Evolutionary conservation across 768 basidiomycete genomes (phyloP), one percentile per base, ranked within the genome.

Genomic region (Phaffia tasmanica): DNA sequence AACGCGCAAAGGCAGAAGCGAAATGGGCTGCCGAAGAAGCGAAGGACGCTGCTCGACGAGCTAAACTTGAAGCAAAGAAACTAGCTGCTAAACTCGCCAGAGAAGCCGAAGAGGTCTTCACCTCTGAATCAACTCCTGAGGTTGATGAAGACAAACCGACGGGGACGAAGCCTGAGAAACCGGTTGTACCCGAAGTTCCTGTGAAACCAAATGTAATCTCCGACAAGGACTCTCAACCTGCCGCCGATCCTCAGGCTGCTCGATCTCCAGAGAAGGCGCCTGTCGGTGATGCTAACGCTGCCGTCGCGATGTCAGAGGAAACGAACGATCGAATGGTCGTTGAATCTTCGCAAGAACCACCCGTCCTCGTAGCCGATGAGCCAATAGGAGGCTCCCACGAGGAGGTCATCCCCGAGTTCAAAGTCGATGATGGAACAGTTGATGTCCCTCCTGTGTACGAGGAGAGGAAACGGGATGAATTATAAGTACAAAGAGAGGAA

Each of bases 11-110:
- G 51, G 62, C 62, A 4, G 55, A 69, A 58, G 19, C 46, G 21
- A 49, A 49, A 25, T 69, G 67, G 67, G 62, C 56, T 47, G 67
- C 63, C 48, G 67, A 69, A 25, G 67, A 69, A 51, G 49, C 53
- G 3, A 62, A 63, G 7, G 67, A 69, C n/a, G 19, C 23, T 1
- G 67, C 51, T n/a, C 62, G 67, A 29, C 57, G 62, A 47, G 67
- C 56, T 16, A 58, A 57, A 27, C 48, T 63, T 19, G 62, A 63
- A 46, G 67, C 56, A 27, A 63, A 59, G 57, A 63, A 48, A 9
- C 25, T 25, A 3, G 60, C 60, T 48, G 63, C 63, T 5, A 46
- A 21, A 14, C 53, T 46, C 25, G 49, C 21, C 32, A 32, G 27
- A 25, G 62, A 53, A 19, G 49, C 14, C 0, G 67, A 16, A 1